Conservation (phyloP, 2,329 filamentous ascomycete species). For the Aureobasidium lini region DNA sequence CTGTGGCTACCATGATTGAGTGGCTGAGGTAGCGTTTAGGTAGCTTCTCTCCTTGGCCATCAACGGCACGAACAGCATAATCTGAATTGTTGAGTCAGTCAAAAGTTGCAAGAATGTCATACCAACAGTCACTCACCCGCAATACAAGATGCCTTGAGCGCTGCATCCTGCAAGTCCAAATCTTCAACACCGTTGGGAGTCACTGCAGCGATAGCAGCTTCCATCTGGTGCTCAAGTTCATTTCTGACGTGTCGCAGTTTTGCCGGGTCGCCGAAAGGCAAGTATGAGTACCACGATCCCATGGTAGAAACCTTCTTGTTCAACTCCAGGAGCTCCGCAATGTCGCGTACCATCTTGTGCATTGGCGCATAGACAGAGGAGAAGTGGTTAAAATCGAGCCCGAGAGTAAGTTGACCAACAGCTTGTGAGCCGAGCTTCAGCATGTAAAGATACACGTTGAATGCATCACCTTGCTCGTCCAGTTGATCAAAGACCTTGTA, state of each 20-base stretch:
- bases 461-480: constrained; percentile 38
- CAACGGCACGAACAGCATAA: constrained; percentile 47
- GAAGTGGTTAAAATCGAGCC: constrained; percentile 41
- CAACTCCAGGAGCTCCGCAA: constrained; percentile 45
- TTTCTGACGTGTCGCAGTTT: constrained; percentile 29
- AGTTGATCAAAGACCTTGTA: constrained; percentile 44
- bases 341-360: constrained; percentile 45
- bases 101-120: neutral
- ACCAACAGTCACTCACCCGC: constrained; percentile 12
- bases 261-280: constrained; percentile 53
- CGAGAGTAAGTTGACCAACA: constrained; percentile 39
- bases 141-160: constrained; percentile 28
- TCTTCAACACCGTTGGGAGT: constrained; percentile 28
- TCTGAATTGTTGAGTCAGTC: constrained; percentile 27
- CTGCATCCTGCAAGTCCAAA: constrained; percentile 31
- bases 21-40: constrained; percentile 37
- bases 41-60: constrained; percentile 48
- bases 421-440: constrained; percentile 39
- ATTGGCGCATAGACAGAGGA: constrained; percentile 36
- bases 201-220: constrained; percentile 32
- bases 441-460: constrained; percentile 46
- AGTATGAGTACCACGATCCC: constrained; percentile 48
- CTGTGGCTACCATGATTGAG: constrained; percentile 45
- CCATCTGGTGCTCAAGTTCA: constrained; percentile 33
- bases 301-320: constrained; percentile 53